These are phyloP conservation scores for Suillus hirtellus DNA, from an alignment of 768 basidiomycete species.

Conservation along the genomic window DNA sequence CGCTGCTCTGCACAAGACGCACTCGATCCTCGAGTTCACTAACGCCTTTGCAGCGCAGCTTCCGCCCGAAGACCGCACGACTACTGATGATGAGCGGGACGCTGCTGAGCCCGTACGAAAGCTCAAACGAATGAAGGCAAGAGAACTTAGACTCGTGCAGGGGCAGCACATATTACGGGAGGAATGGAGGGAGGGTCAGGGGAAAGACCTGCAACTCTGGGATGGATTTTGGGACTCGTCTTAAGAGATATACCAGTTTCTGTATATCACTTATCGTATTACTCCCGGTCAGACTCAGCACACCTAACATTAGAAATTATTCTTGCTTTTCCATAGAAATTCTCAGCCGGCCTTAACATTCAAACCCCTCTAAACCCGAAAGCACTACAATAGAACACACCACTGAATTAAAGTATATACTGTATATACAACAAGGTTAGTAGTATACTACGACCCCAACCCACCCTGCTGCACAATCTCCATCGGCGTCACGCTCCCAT, in stretches of 20 bases:
- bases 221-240: constrained; percentile 33
- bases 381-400: neutral
- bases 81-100: constrained; percentile 82
- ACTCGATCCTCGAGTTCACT: constrained; percentile 68
- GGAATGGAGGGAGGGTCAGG: constrained; percentile 29
- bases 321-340: neutral
- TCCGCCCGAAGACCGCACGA: constrained; percentile 56
- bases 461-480: constrained; percentile 38
- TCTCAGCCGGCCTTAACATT: neutral
- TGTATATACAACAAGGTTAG: no score
- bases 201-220: constrained; percentile 34
- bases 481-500: constrained; percentile 31
- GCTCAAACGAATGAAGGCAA: constrained; percentile 73
- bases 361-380: neutral
- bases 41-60: constrained; percentile 54
- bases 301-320: neutral
- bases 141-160: constrained; percentile 85
- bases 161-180: constrained; percentile 69
- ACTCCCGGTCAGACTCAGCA: neutral
- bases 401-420: neutral
- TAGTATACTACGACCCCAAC: neutral
- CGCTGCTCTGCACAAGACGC: constrained; percentile 71
- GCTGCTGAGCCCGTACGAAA: constrained; percentile 58
- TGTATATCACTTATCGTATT: neutral
- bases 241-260: neutral